Base-by-base conservation (phyloP, 768 basidiomycete species). In the Pisolithus albus region DNA sequence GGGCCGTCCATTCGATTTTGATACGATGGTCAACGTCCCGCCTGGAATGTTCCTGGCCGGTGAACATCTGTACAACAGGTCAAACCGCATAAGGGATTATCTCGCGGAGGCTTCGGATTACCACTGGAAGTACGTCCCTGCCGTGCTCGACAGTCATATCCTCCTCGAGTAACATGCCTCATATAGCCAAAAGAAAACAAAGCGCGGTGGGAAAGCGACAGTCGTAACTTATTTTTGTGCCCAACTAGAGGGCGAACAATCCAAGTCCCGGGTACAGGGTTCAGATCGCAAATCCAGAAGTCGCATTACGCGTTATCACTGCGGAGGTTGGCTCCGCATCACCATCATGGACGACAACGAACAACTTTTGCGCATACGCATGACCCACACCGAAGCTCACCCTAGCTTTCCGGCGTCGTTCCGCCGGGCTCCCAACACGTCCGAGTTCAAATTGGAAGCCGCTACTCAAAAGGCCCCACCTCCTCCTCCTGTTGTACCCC, bases 311-410 rank as follows among this genome's bases (percentile, higher is more conserved):
- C 66, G 66, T 34, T 67, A 65, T 23, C 67, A 69, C 36, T 67
- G 66, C 30, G 66, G 67, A 2, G 66, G 66, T 16, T 67, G 66
- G 66, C 59, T 67, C 21, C 66, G 67, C 19, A 69, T 67, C 53
- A 67, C 66, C 26, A 68, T 69, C 52, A 65, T 67, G 67, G 67
- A 67, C 19, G 67, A 67, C 49, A 67, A 69, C 41, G 66, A 67
- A 41, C 60, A 59, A 26, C 65, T 69, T 24, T 50, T 67, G 30
- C 66, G 66, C 26, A 69, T 67, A 59, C 66, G 66, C 49, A 67
- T 67, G 67, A 69, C 66, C 0, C 66, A 67, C 37, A 64, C 67
- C 18, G 67, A 67, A 37, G 66, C 67, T 0, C 66, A 67, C 45
- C 65, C 66, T 1, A 60, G 59, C 47, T 67, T 67, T 49, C 66